Base-by-base conservation (phyloP, 2,329 filamentous ascomycete genomes). In the Coniochaeta prunicola region DNA sequence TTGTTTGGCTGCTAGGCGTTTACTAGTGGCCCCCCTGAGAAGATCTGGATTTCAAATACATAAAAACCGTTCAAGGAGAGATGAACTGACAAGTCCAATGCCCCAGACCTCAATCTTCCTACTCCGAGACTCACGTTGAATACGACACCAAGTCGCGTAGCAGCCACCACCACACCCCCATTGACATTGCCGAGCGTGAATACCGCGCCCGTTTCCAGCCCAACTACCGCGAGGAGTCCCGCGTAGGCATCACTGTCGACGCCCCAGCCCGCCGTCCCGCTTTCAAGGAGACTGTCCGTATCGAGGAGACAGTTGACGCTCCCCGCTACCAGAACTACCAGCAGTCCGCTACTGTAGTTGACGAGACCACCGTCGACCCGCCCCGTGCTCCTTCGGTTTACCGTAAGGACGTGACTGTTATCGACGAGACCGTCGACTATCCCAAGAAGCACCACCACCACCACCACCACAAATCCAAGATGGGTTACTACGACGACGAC, bases 91-190 rank as follows among this genome's bases (percentile, higher is more conserved):
- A 53, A 24, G 26, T 57, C 38, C 60, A 57, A 65, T n/a, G n/a
- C 65, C 61, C 62, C 65, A 76, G 70, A 67, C 76, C 74, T 68
- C 70, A 66, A 56, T 67, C 69, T 59, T 68, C 65, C 68, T 86
- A 84, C 78, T 77, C 81, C 69, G 83, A 88, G 73, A 80, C 83
- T 73, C 83, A 85, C 72, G 76, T 90, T 74, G 84, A 90, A 76
- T 78, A 86, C 70, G 80, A 89, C 73, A 69, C 68, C 64, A 79
- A 79, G 65, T 73, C 74, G 67, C 75, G 76, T 69, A 38, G n/a
- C n/a, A n/a, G 17, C 36, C 72, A 75, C 70, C 72, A 78, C 67
- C 70, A 70, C 67, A 79, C 74, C 66, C 75, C 80, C 65, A 79
- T 88, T 73, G 85, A 88, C 76, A 73, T 82, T 65, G 83, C 83